Base-by-base conservation (phyloP, 345 rosid species). In the Brassica incana region DNA sequence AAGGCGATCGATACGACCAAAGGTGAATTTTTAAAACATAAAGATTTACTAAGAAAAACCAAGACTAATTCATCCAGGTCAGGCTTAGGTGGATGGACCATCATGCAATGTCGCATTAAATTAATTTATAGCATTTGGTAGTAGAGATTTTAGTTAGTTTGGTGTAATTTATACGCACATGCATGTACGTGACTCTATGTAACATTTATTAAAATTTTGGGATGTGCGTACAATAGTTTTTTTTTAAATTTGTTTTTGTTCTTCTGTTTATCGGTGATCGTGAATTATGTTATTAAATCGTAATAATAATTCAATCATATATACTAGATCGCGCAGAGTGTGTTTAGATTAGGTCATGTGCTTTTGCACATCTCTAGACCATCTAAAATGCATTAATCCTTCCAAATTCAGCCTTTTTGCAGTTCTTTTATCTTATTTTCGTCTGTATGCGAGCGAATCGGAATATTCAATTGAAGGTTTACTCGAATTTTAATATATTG, bases 181-280 rank as follows among this genome's bases (percentile, higher is more conserved):
- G 83, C 83, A 80, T 75, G 83, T 80, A 80, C 80, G 80, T 71
- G 80, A 80, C 80, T 52, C 72, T 71, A 4, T 54, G 79, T 75
- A 75, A 58, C 3, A 75, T 64, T 80, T 80, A 75, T 75, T 75
- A 64, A 62, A 65, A 9, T 75, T 75, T 75, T 80, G 80, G 80
- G 76, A 80, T 80, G 72, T 75, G 72, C 68, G 80, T 80, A 64
- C 70, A 40, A 33, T 50, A 62, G 9, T 38, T 2, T 18, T 35
- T 74, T 33, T 52, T 73, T 5, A 9, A 3, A 3, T 50, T 69
- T 12, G 15, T 40, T 43, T 70, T 58, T 16, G 15, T 43, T 70
- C 45, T 9, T 16, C 9, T 54, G 38, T 35, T 68, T 68, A 67
- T 67, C 65, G 54, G 9, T 33, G 20, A 60, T 73, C 40, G 63